These are phyloP conservation scores for Rhytidiadelphus loreus DNA, from an alignment of 225 moss, liverwort and hornwort genomes.

Conservation along the genomic window DNA sequence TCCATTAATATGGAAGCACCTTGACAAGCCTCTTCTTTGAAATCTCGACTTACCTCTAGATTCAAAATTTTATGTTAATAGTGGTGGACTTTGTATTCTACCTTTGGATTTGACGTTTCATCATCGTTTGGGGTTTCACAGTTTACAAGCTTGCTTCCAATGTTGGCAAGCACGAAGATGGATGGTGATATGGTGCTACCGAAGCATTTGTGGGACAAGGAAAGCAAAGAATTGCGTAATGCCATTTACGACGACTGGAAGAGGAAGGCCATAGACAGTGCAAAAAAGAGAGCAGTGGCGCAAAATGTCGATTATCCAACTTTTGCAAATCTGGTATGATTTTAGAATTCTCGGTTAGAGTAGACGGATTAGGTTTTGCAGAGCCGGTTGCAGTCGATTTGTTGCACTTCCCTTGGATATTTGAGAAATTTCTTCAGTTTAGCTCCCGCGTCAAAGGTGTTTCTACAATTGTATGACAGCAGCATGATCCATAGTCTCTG, in stretches of 20 bases:
- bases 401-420: neutral
- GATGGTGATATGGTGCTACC: neutral
- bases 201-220: conserved; percentile 26
- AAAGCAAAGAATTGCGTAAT: conserved; percentile 41
- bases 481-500: neutral
- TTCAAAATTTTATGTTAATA: neutral
- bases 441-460: neutral
- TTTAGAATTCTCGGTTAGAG: neutral
- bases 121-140: neutral
- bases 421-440: neutral
- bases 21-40: neutral
- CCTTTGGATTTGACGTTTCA: neutral
- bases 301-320: conserved; percentile 91
- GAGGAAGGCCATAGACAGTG: conserved; percentile 48
- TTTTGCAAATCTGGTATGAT: conserved; percentile 66
- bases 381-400: neutral
- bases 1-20: neutral
- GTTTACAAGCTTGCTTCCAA: neutral
- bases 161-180: neutral
- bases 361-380: neutral
- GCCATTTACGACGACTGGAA: conserved; percentile 71
- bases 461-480: neutral
- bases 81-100: neutral
- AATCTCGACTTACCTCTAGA: neutral
- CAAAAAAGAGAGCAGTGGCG: conserved; percentile 67